Evolutionary conservation across 2,329 filamentous ascomycete species (phyloP), one percentile per base, ranked within the genome.

Genomic region (Thermomyces lanuginosus): DNA sequence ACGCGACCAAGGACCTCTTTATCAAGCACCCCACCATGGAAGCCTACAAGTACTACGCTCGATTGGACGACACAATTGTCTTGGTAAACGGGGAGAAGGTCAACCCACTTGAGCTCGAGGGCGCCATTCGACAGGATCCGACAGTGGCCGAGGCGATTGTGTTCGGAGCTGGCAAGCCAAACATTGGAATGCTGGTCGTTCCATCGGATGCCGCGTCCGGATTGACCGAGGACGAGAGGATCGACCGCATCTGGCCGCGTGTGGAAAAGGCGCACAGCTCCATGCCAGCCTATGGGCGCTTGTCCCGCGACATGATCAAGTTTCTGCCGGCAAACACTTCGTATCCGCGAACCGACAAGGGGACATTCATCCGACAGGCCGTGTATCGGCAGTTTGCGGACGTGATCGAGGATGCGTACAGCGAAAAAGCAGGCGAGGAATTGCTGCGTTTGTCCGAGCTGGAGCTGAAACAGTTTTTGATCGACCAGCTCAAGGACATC

Each of bases 321-420:
- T 40, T 71, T 2, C 45, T 69, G 2, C 50, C 56, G 0, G 35
- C 50, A 0, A 59, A 58, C 1, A 56, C 53, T 4, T 34, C 43
- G 2, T 71, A 66, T 35, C 55, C 64, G 1, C 46, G 44, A 20
- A 71, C 67, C 1, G 67, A 70, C 32, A 71, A 72, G 40, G 63
- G 63, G 3, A 70, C 63, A 0, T 57, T 66, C 29, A 69, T 70
- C 26, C 57, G 66, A 2, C 58, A 58, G 3, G 56, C 58, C 10
- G 55, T 64, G 5, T 66, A 69, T 35, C 46, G 49, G 22, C 45
- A 58, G 15, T 69, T 68, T 28, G 49, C 53, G 7, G 39, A 54
- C 0, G 40, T 58, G 8, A 69, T 70, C 21, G 52, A 61, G n/a
- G 38, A 40, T 3, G 48, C 53, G 2, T 69, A 69, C 28, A 31